Percentiles rank a stretch among this genome's conserved stretches.
phyloP scores from a whole-genome alignment of 305 asterid species.

The Rubia peregrina region DNA sequence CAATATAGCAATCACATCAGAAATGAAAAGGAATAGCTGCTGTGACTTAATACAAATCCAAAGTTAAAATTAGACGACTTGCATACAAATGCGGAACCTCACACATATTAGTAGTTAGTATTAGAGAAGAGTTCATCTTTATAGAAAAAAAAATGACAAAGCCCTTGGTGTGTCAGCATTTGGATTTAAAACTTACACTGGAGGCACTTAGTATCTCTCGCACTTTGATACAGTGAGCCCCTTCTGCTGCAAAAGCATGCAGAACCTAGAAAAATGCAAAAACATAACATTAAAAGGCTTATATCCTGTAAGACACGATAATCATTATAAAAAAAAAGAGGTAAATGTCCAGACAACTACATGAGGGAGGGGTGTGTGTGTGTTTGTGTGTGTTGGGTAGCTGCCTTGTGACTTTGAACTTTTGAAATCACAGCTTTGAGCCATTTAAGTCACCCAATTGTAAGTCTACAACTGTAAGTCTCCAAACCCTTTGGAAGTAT shows the following conservation, averaged over 20 bases:
- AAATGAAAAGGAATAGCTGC: background rate
- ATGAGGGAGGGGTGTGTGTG: too few relatives aligned
- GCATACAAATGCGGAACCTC: background rate
- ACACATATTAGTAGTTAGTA: background rate
- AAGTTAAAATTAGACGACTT: background rate
- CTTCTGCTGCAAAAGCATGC: conserved; percentile 96
- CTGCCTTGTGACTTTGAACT: too few relatives aligned
- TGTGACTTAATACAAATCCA: background rate
- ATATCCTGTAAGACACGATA: too few relatives aligned
- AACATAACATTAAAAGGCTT: background rate
- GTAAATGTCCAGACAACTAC: too few relatives aligned
- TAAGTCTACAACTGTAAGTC: background rate
- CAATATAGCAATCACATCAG: background rate
- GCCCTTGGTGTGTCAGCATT: background rate
- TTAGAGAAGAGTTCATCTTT: background rate
- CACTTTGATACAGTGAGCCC: conserved; percentile 88
- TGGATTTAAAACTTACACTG: conserved; percentile 52
- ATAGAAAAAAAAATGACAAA: background rate
- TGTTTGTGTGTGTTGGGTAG: too few relatives aligned
- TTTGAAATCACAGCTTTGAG: too few relatives aligned
- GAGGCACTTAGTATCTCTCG: conserved; percentile 78
- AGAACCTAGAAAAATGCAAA: conserved; percentile 48
- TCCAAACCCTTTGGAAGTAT: background rate
- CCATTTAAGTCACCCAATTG: too few relatives aligned
- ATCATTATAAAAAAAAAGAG: too few relatives aligned